Evolutionary conservation across 768 basidiomycete species (phyloP).

Genomic region (Sistotremastrum suecicum): DNA sequence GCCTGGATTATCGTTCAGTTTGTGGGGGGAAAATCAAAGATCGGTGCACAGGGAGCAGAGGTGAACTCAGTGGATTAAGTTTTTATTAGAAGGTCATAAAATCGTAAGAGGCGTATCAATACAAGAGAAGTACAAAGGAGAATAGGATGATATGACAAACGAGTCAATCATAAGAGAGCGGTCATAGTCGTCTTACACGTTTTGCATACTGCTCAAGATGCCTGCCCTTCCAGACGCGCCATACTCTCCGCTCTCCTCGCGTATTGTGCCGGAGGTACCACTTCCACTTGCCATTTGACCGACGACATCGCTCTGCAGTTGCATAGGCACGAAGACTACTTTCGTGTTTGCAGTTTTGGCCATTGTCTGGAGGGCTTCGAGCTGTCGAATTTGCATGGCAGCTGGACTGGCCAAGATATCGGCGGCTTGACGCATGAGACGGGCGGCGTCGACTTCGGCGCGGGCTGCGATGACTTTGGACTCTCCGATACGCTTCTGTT

Average conservation of each 20-base stretch:
- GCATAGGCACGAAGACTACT: constrained; percentile 91
- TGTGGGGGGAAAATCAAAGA: too few relatives aligned
- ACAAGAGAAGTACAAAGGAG: too few relatives aligned
- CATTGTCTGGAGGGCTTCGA: constrained; percentile 94
- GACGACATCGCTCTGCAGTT: constrained; percentile 61
- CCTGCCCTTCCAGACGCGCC: constrained; percentile 35
- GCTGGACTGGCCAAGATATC: constrained; percentile 90
- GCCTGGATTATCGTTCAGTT: too few relatives aligned
- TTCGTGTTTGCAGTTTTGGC: constrained; percentile 80
- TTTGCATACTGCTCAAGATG: constrained; percentile 35
- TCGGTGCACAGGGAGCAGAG: too few relatives aligned
- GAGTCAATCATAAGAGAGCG: background rate
- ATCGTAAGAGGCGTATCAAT: too few relatives aligned
- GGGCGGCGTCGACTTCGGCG: constrained; percentile 89
- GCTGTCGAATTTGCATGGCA: constrained; percentile 95
- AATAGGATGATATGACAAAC: too few relatives aligned
- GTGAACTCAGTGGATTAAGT: too few relatives aligned
- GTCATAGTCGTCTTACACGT: constrained; percentile 18
- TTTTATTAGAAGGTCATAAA: too few relatives aligned
- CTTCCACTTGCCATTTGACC: constrained; percentile 25
- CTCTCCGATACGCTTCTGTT: constrained; percentile 95
- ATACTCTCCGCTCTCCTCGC: constrained; percentile 25
- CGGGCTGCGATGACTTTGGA: constrained; percentile 92
- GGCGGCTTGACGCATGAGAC: constrained; percentile 93
- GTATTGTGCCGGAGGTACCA: background rate